Evolutionary conservation across 495 filamentous ascomycete genomes (phyloP).

Genomic region (Penicillium ucsense): DNA sequence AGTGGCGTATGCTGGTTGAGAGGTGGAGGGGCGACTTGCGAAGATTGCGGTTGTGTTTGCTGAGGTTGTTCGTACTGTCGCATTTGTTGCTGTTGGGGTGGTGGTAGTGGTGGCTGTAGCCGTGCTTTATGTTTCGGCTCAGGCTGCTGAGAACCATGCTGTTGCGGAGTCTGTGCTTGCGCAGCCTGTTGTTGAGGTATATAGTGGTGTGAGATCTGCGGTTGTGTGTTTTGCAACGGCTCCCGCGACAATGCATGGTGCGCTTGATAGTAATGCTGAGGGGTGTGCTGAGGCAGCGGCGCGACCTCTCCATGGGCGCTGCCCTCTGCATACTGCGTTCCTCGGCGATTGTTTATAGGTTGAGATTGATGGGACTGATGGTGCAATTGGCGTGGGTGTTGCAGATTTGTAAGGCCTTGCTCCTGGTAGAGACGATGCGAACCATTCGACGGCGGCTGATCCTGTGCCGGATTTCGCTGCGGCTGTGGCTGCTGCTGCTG

Average conservation of each 20-base stretch:
- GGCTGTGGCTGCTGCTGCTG: not conserved
- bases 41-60: not conserved
- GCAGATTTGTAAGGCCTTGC: not conserved
- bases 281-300: too few relatives aligned
- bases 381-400: too few relatives aligned
- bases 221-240: too few relatives aligned
- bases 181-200: not conserved
- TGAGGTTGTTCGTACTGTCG: not conserved
- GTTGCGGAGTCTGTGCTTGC: not conserved
- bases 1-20: not conserved
- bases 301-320: too few relatives aligned
- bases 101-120: not conserved
- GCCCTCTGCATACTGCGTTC: too few relatives aligned
- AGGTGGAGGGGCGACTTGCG: not conserved
- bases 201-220: too few relatives aligned
- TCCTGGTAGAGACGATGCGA: not conserved
- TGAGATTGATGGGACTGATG: too few relatives aligned
- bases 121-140: not conserved
- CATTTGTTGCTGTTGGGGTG: not conserved
- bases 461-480: not conserved
- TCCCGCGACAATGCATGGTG: too few relatives aligned
- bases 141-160: not conserved
- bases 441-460: not conserved
- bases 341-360: too few relatives aligned
- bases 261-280: too few relatives aligned